Evolutionary conservation across 78 protist genomes (phyloP), one percentile per base, ranked within the genome.

Genomic region (Dictyostelium firmibasis): DNA sequence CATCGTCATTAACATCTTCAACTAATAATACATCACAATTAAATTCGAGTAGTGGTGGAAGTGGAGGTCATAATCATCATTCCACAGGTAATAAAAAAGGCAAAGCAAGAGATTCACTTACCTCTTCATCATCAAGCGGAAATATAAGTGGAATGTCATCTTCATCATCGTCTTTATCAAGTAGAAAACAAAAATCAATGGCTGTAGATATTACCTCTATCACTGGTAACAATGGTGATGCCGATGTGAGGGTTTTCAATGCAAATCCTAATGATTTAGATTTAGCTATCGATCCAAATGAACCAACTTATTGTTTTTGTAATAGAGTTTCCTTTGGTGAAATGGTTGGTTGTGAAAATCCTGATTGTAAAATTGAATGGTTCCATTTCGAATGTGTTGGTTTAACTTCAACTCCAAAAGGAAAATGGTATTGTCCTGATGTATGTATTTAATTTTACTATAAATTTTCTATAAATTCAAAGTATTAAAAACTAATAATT

Each of bases 241-340:
- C 83, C 38, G 83, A 81, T 57, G 83, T 86, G 23, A 79, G 38
- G 14, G 91, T 85, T 20, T 79, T 78, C 44, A 74, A 85, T 50
- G 88, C 83, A 29, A 60, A 33, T 29, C 70, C 53, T 50, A 74
- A 76, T 41, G 98, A 97, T 53, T 18, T 91, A 18, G 98, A 97
- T 91, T 75, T 97, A 92, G 97, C 98, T 0, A 92, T 97, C 31
- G 98, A 97, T 82, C 98, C 98, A 50, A 96, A 97, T 81, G 98
- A 97, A 70, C 98, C 98, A 38, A 78, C 92, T 14, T 97, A 97
- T 91, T 97, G 98, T 79, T 41, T 83, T n/a, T 97, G 98, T 86
- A 69, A 93, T 29, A 50, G 91, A 33, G 98, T 97, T 8, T 96
- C 98, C 10, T 97, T 92, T 85, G 98, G 98, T 64, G 97, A 96